Evolutionary conservation across 2,329 filamentous ascomycete species (phyloP).

Genomic region (Zymoseptoria tritici): DNA sequence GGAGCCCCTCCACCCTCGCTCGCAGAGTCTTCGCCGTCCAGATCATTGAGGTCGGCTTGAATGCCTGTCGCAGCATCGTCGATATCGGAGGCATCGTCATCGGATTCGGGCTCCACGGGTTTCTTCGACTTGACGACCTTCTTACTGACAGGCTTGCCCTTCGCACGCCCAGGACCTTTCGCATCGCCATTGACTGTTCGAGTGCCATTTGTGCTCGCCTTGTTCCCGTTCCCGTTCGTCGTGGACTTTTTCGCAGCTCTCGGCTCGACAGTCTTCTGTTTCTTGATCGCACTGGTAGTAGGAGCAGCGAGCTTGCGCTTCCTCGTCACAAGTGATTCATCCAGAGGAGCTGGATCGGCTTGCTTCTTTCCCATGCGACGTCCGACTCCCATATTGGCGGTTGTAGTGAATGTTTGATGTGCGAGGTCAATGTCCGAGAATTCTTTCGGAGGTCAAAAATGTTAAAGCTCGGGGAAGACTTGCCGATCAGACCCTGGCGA

Average conservation of each 20-base stretch:
- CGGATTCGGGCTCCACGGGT: conserved; percentile 14
- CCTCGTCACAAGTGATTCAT: conserved; percentile 65
- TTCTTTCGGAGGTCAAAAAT: neutral
- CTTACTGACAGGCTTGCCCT: conserved; percentile 24
- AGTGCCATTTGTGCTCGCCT: conserved; percentile 2
- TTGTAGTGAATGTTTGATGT: neutral
- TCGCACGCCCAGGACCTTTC: conserved; percentile 23
- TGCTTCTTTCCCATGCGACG: conserved; percentile 58
- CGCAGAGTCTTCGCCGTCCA: conserved; percentile 27
- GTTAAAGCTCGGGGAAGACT: neutral
- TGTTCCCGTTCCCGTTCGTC: conserved; percentile 28
- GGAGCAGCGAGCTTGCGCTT: conserved; percentile 73
- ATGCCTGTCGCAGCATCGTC: conserved; percentile 43
- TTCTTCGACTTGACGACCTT: conserved; percentile 27
- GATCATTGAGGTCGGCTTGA: conserved; percentile 22
- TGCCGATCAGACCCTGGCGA: neutral
- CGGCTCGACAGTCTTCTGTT: conserved; percentile 52
- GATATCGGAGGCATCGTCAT: conserved; percentile 31
- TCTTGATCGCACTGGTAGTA: conserved; percentile 53
- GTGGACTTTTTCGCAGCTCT: conserved; percentile 34
- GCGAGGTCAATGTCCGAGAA: neutral
- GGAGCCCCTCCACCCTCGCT: conserved; percentile 21
- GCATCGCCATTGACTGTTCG: conserved; percentile 24
- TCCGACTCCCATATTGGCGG: conserved; percentile 15
- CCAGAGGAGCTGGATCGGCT: conserved; percentile 73